A percentile compares a stretch with the other conserved stretches of the same genome.
phyloP scores from a whole-genome alignment of 2,329 filamentous ascomycete species.

The Aspergillus glaucus region DNA sequence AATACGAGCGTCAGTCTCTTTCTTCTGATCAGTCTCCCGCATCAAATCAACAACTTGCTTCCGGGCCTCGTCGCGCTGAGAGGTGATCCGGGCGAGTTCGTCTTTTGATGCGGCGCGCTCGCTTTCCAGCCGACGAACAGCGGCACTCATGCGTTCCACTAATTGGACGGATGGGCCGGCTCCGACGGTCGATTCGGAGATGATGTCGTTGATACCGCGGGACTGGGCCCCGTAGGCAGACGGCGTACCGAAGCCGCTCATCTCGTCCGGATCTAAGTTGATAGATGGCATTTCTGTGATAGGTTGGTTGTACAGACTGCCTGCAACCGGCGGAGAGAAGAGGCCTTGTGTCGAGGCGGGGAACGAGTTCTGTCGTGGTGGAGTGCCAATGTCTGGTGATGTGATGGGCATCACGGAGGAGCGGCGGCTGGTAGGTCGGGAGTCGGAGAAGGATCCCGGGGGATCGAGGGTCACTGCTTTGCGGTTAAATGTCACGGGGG shows the following conservation, averaged over 20 bases:
- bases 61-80: conserved; percentile 89
- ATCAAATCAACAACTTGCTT: conserved; percentile 85
- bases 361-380: conserved; percentile 44
- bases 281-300: conserved; percentile 30
- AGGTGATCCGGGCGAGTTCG: conserved; percentile 69
- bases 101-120: conserved; percentile 87
- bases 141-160: conserved; percentile 91
- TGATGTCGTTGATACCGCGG: conserved; percentile 71
- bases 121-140: conserved; percentile 81
- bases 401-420: conserved; percentile 32
- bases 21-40: conserved; percentile 72
- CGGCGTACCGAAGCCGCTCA: conserved; percentile 27
- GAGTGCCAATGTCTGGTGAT: conserved; percentile 33
- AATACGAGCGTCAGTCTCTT: conserved; percentile 54
- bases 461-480: conserved; percentile 33
- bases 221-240: conserved; percentile 33
- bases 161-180: conserved; percentile 91
- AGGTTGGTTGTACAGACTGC: conserved; percentile 12
- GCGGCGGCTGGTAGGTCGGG: conserved; percentile 35
- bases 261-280: conserved; percentile 45
- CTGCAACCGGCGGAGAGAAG: conserved; percentile 23
- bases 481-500: conserved; percentile 37
- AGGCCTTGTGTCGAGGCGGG: conserved; percentile 13
- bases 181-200: conserved; percentile 81
- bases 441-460: conserved; percentile 31